phyloP scores from a whole-genome alignment of 164 flowering plant genomes.

The Euptelea pleiosperma region DNA sequence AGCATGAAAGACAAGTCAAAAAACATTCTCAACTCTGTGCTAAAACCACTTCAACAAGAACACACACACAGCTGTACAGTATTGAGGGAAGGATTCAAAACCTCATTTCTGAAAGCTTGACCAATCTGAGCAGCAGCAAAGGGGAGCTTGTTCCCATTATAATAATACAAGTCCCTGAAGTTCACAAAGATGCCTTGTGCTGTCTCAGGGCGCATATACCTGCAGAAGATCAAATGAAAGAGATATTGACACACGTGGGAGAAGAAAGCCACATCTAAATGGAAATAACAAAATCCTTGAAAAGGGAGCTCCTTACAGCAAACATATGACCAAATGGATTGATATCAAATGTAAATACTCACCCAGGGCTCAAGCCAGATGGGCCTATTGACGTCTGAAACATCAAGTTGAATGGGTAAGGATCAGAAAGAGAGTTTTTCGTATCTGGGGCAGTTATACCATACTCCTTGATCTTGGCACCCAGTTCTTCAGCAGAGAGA shows the following conservation, averaged over 20 bases:
- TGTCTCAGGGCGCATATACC: constrained; percentile 98
- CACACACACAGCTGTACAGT: not conserved
- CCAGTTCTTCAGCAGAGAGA: constrained; percentile 74
- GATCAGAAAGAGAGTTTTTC: constrained; percentile 85
- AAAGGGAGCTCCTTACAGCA: not conserved
- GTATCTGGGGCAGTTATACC: constrained; percentile 94
- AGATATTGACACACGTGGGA: not conserved
- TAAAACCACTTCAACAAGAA: no score
- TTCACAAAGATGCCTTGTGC: constrained; percentile 99
- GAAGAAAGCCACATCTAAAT: no score
- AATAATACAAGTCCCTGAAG: constrained; percentile 88
- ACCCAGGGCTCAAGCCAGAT: constrained; percentile 83
- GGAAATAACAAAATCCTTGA: not conserved
- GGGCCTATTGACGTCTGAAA: constrained; percentile 97
- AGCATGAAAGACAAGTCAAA: no score
- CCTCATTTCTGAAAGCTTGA: constrained; percentile 99
- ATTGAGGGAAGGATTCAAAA: constrained; percentile 14
- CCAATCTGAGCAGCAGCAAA: constrained; percentile 99
- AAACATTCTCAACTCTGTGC: no score
- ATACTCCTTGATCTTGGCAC: constrained; percentile 87
- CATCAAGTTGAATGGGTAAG: constrained; percentile 97
- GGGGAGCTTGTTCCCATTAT: constrained; percentile 94
- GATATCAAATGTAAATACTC: constrained; percentile 11
- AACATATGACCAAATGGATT: not conserved
- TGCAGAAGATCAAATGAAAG: constrained; percentile 26